These are phyloP conservation scores for Fusarium lateritium DNA, from an alignment of 2,329 filamentous ascomycete genomes.

Conservation along the genomic window DNA sequence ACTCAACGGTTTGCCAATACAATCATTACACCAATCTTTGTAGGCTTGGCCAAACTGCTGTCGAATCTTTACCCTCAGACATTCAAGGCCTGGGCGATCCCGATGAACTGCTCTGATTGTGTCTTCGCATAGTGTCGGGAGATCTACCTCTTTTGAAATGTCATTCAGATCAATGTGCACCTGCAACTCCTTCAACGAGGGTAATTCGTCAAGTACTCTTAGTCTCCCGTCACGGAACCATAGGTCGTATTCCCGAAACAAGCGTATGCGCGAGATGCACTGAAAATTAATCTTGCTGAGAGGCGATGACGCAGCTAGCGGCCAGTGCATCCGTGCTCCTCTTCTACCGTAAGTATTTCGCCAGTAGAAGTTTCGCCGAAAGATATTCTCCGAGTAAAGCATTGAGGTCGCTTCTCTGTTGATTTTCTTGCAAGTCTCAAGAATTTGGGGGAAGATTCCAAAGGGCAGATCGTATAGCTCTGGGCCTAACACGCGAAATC, in stretches of 20 bases:
- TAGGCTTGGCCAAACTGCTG: constrained; percentile 3
- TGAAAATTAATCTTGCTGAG: constrained; percentile 8
- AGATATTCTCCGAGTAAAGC: constrained; percentile 24
- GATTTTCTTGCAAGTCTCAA: constrained; percentile 13
- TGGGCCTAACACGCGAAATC: constrained; percentile 16
- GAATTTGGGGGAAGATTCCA: not conserved
- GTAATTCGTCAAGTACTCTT: constrained; percentile 16
- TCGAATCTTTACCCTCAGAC: not conserved
- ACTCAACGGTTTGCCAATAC: not conserved
- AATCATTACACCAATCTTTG: constrained; percentile 9
- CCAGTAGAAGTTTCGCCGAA: constrained; percentile 16
- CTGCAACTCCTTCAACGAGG: constrained; percentile 14
- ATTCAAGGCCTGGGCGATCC: not conserved
- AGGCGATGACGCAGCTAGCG: constrained; percentile 14
- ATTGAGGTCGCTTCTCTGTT: constrained; percentile 26
- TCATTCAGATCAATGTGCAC: constrained; percentile 18
- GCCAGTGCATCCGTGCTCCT: not conserved
- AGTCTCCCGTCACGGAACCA: constrained; percentile 13
- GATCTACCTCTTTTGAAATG: not conserved
- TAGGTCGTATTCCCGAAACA: not conserved
- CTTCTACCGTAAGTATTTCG: not conserved
- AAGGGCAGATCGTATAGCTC: not conserved
- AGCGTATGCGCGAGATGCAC: constrained; percentile 1
- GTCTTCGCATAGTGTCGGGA: not conserved
- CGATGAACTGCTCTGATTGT: constrained; percentile 2